Evolutionary conservation across 768 basidiomycete genomes (phyloP).

Genomic region (Boletus pseudo-olivaceus): DNA sequence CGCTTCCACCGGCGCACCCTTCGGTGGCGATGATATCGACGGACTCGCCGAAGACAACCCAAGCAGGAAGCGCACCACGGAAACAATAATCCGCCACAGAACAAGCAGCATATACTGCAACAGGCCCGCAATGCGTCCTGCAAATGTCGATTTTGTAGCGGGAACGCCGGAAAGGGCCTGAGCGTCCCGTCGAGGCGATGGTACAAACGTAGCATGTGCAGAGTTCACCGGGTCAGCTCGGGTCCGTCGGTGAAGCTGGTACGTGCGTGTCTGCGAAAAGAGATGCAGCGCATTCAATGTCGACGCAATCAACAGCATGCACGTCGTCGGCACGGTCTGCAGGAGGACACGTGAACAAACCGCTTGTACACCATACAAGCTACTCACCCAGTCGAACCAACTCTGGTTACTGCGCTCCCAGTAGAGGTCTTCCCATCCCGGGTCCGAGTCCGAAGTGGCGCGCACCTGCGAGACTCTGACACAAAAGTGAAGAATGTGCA

Average conservation of each 20-base stretch:
- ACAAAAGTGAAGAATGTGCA: constrained; percentile 69
- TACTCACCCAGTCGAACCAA: constrained; percentile 80
- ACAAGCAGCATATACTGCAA: constrained; percentile 35
- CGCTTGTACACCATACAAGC: constrained; percentile 6
- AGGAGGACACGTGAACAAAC: constrained; percentile 9
- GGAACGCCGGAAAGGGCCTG: constrained; percentile 30
- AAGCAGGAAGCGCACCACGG: constrained; percentile 64
- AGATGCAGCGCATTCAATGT: constrained; percentile 61
- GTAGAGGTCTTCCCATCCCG: constrained; percentile 79
- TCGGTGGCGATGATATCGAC: constrained; percentile 31
- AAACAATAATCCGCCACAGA: constrained; percentile 50
- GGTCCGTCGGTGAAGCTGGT: constrained; percentile 58
- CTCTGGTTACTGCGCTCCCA: constrained; percentile 57
- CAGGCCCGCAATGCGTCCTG: constrained; percentile 33
- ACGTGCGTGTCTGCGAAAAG: constrained; percentile 65
- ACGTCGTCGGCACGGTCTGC: constrained; percentile 64
- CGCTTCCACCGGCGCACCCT: constrained; percentile 40
- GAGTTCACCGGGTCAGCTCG: constrained; percentile 62
- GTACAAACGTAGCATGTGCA: constrained; percentile 64
- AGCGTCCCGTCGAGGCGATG: constrained; percentile 34
- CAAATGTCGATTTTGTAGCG: constrained; percentile 43
- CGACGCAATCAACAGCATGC: constrained; percentile 52
- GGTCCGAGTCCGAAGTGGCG: constrained; percentile 58
- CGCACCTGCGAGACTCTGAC: constrained; percentile 58
- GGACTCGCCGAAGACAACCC: constrained; percentile 50